Evolutionary conservation across 2,329 filamentous ascomycete species (phyloP), one percentile per base, ranked within the genome.

Genomic region (Dactylellina cionopaga): DNA sequence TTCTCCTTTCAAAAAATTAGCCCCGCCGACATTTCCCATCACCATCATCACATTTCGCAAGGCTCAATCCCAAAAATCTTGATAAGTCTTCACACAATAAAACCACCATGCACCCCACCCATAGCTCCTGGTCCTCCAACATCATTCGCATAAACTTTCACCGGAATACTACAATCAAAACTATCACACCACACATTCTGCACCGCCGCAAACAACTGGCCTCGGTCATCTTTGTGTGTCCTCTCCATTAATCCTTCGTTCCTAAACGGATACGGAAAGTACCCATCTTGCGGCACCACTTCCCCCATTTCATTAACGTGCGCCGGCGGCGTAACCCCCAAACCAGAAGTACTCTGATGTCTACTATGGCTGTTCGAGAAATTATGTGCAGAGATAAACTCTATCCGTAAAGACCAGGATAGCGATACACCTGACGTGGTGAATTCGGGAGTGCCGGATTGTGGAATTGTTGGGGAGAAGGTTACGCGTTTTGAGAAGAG

Each of bases 371-470:
- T 43, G 35, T 55, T 55, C 11, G 44, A 54, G 22, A 76, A 74
- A 37, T 85, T 79, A 15, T 85, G 87, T 4, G 91, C 89, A 4
- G 94, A 94, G 24, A 96, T 92, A 80, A 99, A 99, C 81, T 98
- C 93, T 66, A 99, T 88, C 0, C 92, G 85, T 31, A 99, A 83
- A 79, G 90, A 91, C 95, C 95, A 99, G 75, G 92, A 90, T 24
- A 97, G 83, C 75, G 87, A 90, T 2, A 99, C 87, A 1, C 93
- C 93, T 73, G 88, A 96, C 0, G 95, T 99, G 47, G 96, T 86
- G 76, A 99, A 96, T 75, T 95, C 92, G 0, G 95, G 95, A 0
- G 93, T 96, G 0, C 92, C 92, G 11, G 85, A 85, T 15, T 90
- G 85, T 0, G 95, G 95, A 51, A 99, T 92, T 0, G 91, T 90